A percentile compares a stretch with the other conserved stretches of the same genome.
Conservation (phyloP, 352 stramenopile species). For the Lagenidium giganteum region DNA sequence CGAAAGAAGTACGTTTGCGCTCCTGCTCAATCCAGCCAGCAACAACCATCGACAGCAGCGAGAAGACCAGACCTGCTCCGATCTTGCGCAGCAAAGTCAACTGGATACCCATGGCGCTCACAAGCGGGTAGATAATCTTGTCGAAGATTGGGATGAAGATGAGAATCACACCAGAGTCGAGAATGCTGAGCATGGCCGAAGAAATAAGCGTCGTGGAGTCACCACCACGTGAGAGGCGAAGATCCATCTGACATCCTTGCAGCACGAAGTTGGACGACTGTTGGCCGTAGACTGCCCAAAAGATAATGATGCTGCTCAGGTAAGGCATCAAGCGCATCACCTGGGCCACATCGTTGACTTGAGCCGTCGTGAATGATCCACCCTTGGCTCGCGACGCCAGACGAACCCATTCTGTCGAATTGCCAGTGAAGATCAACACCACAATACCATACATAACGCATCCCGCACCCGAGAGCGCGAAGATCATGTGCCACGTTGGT, state of each 20-base stretch:
- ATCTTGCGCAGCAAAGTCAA: constrained; percentile 86
- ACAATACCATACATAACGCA: constrained; percentile 58
- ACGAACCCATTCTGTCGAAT: constrained; percentile 56
- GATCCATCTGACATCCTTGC: constrained; percentile 69
- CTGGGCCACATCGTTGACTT: constrained; percentile 71
- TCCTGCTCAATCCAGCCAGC: constrained; percentile 65
- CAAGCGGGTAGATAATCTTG: constrained; percentile 68
- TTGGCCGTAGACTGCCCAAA: constrained; percentile 81
- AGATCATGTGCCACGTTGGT: constrained; percentile 34
- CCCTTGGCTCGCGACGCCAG: constrained; percentile 41
- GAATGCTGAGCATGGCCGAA: constrained; percentile 82
- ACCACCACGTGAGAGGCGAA: constrained; percentile 28
- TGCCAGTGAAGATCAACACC: constrained; percentile 53
- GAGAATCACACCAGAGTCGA: constrained; percentile 89
- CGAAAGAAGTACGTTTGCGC: constrained; percentile 41
- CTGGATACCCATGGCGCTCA: constrained; percentile 60
- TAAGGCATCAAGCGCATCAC: constrained; percentile 77
- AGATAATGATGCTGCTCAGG: constrained; percentile 76
- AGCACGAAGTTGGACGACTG: constrained; percentile 82
- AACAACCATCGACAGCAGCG: constrained; percentile 70
- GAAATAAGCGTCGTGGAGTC: constrained; percentile 56
- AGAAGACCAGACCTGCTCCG: constrained; percentile 75
- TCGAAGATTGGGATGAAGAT: constrained; percentile 90
- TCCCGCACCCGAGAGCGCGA: constrained; percentile 45
- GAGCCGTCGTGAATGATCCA: constrained; percentile 43